Evolutionary conservation across 305 asterid species (phyloP), one percentile per base, ranked within the genome.

Genomic region (Solanum chacoense): DNA sequence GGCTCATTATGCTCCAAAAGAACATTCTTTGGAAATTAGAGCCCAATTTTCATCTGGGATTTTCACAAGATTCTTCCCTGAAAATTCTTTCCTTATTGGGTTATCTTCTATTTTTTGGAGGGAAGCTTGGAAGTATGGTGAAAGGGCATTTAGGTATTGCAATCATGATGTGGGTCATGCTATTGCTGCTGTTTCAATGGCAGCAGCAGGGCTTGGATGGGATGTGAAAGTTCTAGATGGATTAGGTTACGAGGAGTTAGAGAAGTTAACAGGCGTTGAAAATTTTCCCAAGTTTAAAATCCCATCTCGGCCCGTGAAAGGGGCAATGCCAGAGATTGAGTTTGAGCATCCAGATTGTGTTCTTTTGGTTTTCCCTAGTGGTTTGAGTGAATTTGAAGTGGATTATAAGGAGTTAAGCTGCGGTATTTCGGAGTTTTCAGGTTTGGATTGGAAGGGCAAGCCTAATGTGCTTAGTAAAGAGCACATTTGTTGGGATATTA

Each of bases 71-170:
- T 89, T 87, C 40, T 93, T 96, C 12, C 99, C 99, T 5, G 88
- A 91, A 35, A 91, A 90, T 4, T 93, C 94, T 4, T 96, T 97
- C 65, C 85, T 97, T 90, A 86, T 97, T 36, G 99, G 98, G 7
- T 86, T 97, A 26, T 94, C 98, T 22, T 97, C 99, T 4, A 92
- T 96, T 85, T 97, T 95, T 89, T 97, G 98, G 99, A 92, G 98
- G 92, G 98, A 97, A 88, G 97, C 98, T 80, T 97, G 98, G 98
- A 97, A 97, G 90, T 97, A 96, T 87, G 98, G 99, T 5, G 99
- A 97, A 91, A 93, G 99, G 93, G 99, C 96, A n/a, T 95, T 96
- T 91, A 96, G 99, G 95, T 97, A 97, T 72, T 97, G 99, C 76
- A 96, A 97, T 93, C 99, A 97, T 91, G 99, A 97, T 36, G 98